Base-by-base conservation (phyloP, 177 flowering plant species). In the Vitis hybrid region DNA sequence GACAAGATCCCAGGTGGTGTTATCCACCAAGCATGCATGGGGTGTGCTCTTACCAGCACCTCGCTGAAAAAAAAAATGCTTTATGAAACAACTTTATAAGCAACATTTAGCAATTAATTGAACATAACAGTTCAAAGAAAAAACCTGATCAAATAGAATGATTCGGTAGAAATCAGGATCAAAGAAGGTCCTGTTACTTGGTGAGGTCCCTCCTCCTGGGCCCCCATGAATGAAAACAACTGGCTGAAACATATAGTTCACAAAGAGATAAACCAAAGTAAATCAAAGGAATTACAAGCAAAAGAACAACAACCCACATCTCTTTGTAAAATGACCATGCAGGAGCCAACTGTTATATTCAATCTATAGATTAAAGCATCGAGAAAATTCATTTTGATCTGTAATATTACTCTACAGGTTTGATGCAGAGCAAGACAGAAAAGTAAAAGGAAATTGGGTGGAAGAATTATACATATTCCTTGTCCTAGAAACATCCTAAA, bases 11-110 rank as follows among this genome's bases (percentile, higher is more conserved):
- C 94, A 91, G 52, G 99, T 93, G 24, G 99, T 95, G 83, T 95
- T 95, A 9, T 95, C 89, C 65, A 72, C 97, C 87, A 95, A 83
- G 82, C 98, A 93, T 68, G 97, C 98, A 87, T 93, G 99, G 14
- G 98, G 99, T 20, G 88, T 91, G 74, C 99, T 95, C 81, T 84
- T 91, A 67, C 99, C 99, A 17, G 99, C 91, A 78, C 99, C 99
- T 78, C 99, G 74, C 99, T 95, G 82, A 14, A 75, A 67, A 67
- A 53, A 21, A 53, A 41, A 68, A 24, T 55, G 13, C 17, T 48
- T 14, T 69, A 46, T 2, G n/a, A 17, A 11, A 21, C 9, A 68
- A 73, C 9, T 51, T 50, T 0, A 62, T 1, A 76, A 11, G 3
- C 3, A 30, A 58, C 11, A 70, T 2, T 32, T 24, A 30, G 30